Evolutionary conservation across 345 rosid species (phyloP), one percentile per base, ranked within the genome.

Genomic region (Populus nigra): DNA sequence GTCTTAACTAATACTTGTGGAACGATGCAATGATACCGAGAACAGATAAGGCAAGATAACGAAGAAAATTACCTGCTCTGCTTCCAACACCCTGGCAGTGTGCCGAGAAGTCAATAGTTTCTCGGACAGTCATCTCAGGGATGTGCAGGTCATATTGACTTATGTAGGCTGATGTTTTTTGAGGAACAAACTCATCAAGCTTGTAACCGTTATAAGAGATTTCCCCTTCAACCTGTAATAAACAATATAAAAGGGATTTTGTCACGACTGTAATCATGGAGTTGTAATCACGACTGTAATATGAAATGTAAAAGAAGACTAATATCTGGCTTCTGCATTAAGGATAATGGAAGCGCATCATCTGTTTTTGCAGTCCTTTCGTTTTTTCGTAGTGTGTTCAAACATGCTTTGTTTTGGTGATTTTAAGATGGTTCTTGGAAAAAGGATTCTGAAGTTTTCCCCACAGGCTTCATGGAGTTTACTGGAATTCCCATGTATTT

Each of bases 1-100:
- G 45, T 41, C 13, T 35, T 29, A 29, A 0, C 31, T 20, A 25
- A n/a, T 68, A 11, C 20, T 31, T 18, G n/a, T 67, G 35, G 7
- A 71, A 45, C 15, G 20, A 43, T 47, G 27, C 12, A 11, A 47
- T 22, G 6, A 23, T 5, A 29, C 15, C 0, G 20, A 13, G n/a
- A 23, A 3, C 22, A 45, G 61, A 8, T 11, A 57, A 29, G 35
- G 0, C 11, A 12, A 45, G 25, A 41, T 13, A 8, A 71, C 13
- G 2, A 41, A 12, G 45, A 41, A 16, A 20, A 22, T 72, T 72
- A 53, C 74, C 74, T 27, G 41, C 62, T 33, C 74, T 50, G 74
- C 36, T 50, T 49, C 98, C 98, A 53, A 91, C 90, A 12, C 98
- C 98, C 73, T 86, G 94, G 78, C 98, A 94, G 53, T 91, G 86